These are phyloP conservation scores for Aspergillus cejpii DNA, from an alignment of 2,329 filamentous ascomycete genomes.

Conservation along the genomic window DNA sequence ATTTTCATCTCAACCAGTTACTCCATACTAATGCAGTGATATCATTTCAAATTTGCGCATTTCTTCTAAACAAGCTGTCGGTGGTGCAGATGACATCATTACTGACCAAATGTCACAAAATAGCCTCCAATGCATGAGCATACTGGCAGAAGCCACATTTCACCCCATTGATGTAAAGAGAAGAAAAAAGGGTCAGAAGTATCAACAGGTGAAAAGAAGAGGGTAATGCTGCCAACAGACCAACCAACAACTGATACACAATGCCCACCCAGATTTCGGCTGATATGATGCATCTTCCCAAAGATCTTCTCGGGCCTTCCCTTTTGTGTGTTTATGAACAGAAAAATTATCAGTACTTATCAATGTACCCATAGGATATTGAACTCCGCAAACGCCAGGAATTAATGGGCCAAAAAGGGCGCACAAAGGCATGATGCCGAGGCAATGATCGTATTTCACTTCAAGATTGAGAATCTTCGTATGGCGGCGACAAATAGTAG, in stretches of 20 bases:
- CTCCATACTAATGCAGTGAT: too few species aligned
- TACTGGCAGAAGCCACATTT: not conserved
- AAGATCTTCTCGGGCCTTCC: not conserved
- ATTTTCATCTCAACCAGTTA: too few species aligned
- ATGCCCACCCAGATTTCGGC: not conserved
- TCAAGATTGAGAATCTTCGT: not conserved
- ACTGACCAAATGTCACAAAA: too few species aligned
- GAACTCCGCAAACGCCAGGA: not conserved
- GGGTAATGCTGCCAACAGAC: not conserved
- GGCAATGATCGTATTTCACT: not conserved
- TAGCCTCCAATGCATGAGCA: not conserved
- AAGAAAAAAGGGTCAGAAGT: not conserved
- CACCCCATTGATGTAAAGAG: not conserved
- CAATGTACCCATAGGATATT: not conserved
- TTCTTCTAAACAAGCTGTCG: too few species aligned
- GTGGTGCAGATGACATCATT: too few species aligned
- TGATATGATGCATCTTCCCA: not conserved
- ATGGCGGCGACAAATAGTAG: not conserved
- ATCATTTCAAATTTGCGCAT: too few species aligned
- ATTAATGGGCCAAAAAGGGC: not conserved
- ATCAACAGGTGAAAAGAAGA: not conserved
- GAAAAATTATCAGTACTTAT: not conserved
- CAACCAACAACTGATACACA: not conserved
- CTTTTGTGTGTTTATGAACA: not conserved
- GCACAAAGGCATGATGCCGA: not conserved